Percentiles rank a stretch among this genome's conserved stretches.
Evolutionary conservation across 2,329 filamentous ascomycete genomes (phyloP).

Genomic region (Aspergillus amoenus): DNA sequence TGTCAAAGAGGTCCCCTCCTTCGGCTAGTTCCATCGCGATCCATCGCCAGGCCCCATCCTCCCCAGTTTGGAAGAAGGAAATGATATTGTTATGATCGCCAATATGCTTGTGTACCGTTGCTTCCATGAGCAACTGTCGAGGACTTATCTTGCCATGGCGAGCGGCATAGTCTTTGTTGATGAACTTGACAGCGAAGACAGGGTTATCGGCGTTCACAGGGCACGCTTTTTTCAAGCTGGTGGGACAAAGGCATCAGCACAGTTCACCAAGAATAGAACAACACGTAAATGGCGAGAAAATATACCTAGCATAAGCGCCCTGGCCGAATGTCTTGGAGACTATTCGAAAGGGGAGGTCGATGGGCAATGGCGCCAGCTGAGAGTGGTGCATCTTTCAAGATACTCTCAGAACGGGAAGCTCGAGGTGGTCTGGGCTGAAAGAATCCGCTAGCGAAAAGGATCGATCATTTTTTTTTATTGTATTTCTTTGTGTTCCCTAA

Average conservation of each 20-base stretch:
- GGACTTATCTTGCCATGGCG: constrained; percentile 83
- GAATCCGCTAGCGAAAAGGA: neutral
- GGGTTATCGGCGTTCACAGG: constrained; percentile 68
- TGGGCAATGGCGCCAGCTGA: constrained; percentile 82
- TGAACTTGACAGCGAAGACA: constrained; percentile 96
- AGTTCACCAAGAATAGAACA: constrained; percentile 2
- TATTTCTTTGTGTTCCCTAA: constrained; percentile 1
- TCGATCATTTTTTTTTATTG: constrained; percentile 7
- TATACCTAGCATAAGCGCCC: constrained; percentile 93
- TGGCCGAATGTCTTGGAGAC: constrained; percentile 95
- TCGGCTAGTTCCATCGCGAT: constrained; percentile 97
- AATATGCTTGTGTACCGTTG: constrained; percentile 83
- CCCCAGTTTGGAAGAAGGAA: constrained; percentile 82
- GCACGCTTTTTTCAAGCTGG: constrained; percentile 87
- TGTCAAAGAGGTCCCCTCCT: constrained; percentile 96
- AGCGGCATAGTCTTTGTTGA: constrained; percentile 93
- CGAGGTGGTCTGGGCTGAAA: neutral
- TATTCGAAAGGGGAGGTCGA: constrained; percentile 85
- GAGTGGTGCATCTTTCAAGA: constrained; percentile 63
- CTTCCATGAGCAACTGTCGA: constrained; percentile 90
- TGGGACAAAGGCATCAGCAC: neutral
- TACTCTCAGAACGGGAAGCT: neutral
- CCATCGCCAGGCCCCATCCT: constrained; percentile 88
- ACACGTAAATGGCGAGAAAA: neutral
- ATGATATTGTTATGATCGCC: constrained; percentile 92